phyloP scores from a whole-genome alignment of 2,329 filamentous ascomycete genomes.

The Aspergillus sp. region DNA sequence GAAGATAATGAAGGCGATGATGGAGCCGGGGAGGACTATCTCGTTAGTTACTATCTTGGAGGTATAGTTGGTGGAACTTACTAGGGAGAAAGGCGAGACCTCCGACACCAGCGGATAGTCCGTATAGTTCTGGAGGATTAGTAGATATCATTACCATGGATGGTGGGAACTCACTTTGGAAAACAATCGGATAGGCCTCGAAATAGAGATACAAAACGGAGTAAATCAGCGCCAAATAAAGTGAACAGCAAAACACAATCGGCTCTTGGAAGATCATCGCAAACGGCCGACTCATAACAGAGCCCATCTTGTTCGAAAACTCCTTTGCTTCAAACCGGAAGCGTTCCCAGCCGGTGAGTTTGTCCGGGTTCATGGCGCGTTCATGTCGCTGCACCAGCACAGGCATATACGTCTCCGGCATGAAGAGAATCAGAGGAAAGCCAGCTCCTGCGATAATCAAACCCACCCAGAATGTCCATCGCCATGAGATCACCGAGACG shows the following conservation, averaged over 20 bases:
- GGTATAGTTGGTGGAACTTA: too few relatives aligned
- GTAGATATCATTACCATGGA: too few relatives aligned
- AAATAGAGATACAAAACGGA: constrained; percentile 66
- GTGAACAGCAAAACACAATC: constrained; percentile 63
- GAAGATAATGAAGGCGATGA: constrained; percentile 57
- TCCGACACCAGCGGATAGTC: constrained; percentile 20
- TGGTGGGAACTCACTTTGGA: constrained; percentile 33
- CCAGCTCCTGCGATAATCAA: constrained; percentile 59
- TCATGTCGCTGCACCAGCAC: constrained; percentile 50
- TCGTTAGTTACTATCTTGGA: too few relatives aligned
- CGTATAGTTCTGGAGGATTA: constrained; percentile 17
- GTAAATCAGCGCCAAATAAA: constrained; percentile 67
- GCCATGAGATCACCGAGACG: constrained; percentile 29
- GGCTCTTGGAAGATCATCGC: constrained; percentile 66
- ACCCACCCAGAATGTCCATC: constrained; percentile 50
- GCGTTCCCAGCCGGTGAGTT: not conserved
- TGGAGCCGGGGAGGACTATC: constrained; percentile 52
- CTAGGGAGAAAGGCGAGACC: constrained; percentile 26
- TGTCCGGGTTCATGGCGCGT: constrained; percentile 31
- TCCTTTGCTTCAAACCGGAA: constrained; percentile 52
- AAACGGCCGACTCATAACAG: constrained; percentile 65
- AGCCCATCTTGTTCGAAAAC: constrained; percentile 37
- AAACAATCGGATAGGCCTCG: constrained; percentile 66
- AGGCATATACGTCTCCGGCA: constrained; percentile 61
- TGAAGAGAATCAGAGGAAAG: constrained; percentile 54